Percentiles rank a stretch among this genome's conserved stretches.
Evolutionary conservation across 805 yeast genomes (phyloP).

Genomic region (Blastobotrys robertii): DNA sequence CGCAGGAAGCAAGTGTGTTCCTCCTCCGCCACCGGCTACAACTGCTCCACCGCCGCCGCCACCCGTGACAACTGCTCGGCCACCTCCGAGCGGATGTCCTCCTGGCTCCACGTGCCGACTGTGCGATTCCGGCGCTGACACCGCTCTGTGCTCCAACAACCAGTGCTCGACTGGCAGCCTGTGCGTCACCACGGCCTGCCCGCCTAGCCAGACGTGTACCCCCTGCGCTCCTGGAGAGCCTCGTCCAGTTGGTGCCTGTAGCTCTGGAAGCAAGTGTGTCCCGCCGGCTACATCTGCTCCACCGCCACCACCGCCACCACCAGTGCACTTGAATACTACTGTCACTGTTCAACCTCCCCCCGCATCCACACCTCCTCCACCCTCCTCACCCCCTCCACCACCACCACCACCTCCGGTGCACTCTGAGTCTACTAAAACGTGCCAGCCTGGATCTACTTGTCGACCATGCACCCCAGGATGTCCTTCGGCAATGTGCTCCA

Average conservation of each 20-base stretch:
- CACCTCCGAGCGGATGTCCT: background rate
- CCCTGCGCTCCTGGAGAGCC: no score
- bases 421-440: background rate
- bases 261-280: no score
- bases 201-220: no score
- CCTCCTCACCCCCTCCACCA: conserved; percentile 1
- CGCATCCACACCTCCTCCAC: conserved; percentile 3
- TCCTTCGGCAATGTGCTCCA: background rate
- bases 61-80: conserved; percentile 1
- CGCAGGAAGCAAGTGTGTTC: no score
- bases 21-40: conserved; percentile 2
- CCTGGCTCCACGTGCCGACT: background rate
- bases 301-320: conserved; percentile 1
- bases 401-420: conserved; percentile 2
- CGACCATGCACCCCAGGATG: conserved; percentile 1
- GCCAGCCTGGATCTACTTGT: conserved; percentile 1
- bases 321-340: background rate
- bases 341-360: background rate
- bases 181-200: no score
- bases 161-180: background rate
- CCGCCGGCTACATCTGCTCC: background rate
- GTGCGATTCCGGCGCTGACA: no score
- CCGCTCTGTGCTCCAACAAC: background rate
- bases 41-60: background rate
- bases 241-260: no score